A percentile compares a stretch with the other conserved stretches of the same genome.
phyloP scores from a whole-genome alignment of 192 early-diverging fungal species.

The Podila epicladia region DNA sequence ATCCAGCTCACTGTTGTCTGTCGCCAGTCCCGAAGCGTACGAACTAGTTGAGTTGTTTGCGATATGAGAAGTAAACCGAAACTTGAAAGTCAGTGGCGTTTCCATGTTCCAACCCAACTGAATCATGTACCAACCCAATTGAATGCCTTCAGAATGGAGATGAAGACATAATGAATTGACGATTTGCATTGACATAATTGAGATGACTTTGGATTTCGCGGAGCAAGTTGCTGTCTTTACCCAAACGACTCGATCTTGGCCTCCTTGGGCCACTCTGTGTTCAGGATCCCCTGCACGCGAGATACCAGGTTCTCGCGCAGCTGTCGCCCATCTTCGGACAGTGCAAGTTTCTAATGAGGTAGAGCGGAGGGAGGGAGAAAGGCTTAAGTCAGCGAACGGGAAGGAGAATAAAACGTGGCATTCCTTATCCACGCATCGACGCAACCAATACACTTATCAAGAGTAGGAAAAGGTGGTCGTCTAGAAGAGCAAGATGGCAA shows the following conservation, averaged over 20 bases:
- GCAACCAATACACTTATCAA: not conserved
- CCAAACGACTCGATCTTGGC: constrained; percentile 43
- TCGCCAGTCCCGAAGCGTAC: constrained; percentile 46
- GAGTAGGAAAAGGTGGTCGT: not conserved
- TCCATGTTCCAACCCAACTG: not conserved
- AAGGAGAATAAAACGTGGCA: not conserved
- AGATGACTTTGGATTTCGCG: not conserved
- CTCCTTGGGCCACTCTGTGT: constrained; percentile 50
- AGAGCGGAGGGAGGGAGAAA: not conserved
- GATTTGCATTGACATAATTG: not conserved
- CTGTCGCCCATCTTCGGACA: constrained; percentile 30
- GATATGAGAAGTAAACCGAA: not conserved
- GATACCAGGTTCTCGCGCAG: constrained; percentile 35
- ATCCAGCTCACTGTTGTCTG: constrained; percentile 44
- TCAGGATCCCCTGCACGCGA: constrained; percentile 45
- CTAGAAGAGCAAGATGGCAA: not conserved
- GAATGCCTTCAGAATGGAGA: not conserved
- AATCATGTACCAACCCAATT: not conserved
- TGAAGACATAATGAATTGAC: not conserved
- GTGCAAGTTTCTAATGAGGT: constrained; percentile 14
- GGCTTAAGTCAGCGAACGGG: not conserved
- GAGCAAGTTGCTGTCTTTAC: constrained; percentile 5
- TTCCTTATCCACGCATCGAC: not conserved
- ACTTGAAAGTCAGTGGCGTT: not conserved
- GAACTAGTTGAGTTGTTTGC: constrained; percentile 11